Evolutionary conservation across 2,329 filamentous ascomycete species (phyloP).

Genomic region (Apiospora pterosperma): DNA sequence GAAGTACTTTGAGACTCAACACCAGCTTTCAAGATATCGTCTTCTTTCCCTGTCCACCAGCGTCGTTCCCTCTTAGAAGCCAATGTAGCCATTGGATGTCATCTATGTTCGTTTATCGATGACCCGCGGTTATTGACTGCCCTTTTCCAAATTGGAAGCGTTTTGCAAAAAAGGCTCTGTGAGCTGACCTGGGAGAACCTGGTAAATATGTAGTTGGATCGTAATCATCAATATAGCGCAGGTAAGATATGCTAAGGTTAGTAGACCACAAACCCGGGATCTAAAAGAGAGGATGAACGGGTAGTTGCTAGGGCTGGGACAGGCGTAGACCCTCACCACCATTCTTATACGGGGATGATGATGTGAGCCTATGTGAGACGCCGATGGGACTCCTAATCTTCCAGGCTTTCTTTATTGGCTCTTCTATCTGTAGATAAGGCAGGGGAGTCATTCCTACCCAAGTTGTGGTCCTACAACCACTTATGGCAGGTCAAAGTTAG

Average conservation of each 20-base stretch:
- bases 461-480: neutral
- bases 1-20: neutral
- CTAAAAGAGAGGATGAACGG: neutral
- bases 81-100: neutral
- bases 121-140: neutral
- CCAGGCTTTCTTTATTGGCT: neutral
- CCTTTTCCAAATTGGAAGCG: neutral
- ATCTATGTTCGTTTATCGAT: neutral
- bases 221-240: neutral
- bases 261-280: neutral
- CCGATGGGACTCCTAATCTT: neutral
- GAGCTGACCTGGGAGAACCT: neutral
- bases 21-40: neutral
- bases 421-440: neutral
- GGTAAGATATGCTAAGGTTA: neutral
- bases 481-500: neutral
- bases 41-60: conserved; percentile 1
- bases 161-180: no score
- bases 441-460: neutral
- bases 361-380: neutral
- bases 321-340: neutral
- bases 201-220: neutral
- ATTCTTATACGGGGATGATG: neutral
- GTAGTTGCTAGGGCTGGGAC: neutral
- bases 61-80: neutral